Conservation (phyloP, 176 grass and related monocot genomes). For the Paspalum notatum region DNA sequence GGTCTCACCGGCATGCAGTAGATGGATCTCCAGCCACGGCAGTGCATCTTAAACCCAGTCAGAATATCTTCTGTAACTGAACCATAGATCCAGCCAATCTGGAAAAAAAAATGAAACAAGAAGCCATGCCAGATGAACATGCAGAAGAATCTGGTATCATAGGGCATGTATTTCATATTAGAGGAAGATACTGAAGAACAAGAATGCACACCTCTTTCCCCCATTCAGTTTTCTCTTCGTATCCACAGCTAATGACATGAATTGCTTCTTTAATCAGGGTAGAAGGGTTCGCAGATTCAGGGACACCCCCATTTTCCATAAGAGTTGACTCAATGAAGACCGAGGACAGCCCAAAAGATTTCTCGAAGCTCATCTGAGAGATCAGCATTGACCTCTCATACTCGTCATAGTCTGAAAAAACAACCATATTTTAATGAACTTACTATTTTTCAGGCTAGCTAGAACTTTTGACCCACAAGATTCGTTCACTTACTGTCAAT, state of each 20-base stretch:
- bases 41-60: constrained; percentile 95
- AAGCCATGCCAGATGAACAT: constrained; percentile 13
- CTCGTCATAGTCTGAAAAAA: constrained; percentile 84
- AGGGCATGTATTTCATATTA: constrained; percentile 16
- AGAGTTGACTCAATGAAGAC: constrained; percentile 96
- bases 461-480: constrained; percentile 14
- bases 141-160: not conserved
- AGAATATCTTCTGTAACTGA: constrained; percentile 98
- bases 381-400: constrained; percentile 89
- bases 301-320: constrained; percentile 92
- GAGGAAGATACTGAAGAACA: constrained; percentile 5
- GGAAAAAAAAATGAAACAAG: constrained; percentile 31
- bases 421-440: constrained; percentile 23
- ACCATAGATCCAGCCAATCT: constrained; percentile 98
- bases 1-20: constrained; percentile 93
- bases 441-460: not conserved
- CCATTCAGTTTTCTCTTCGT: constrained; percentile 99
- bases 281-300: constrained; percentile 74
- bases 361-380: constrained; percentile 97
- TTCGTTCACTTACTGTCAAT: constrained; percentile 76
- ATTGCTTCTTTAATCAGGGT: constrained; percentile 97
- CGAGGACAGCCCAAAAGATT: constrained; percentile 84
- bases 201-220: constrained; percentile 78
- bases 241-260: constrained; percentile 95
- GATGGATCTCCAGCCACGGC: constrained; percentile 95